These are phyloP conservation scores for Mariannaea sp. DNA, from an alignment of 2,329 filamentous ascomycete genomes.

Conservation along the genomic window DNA sequence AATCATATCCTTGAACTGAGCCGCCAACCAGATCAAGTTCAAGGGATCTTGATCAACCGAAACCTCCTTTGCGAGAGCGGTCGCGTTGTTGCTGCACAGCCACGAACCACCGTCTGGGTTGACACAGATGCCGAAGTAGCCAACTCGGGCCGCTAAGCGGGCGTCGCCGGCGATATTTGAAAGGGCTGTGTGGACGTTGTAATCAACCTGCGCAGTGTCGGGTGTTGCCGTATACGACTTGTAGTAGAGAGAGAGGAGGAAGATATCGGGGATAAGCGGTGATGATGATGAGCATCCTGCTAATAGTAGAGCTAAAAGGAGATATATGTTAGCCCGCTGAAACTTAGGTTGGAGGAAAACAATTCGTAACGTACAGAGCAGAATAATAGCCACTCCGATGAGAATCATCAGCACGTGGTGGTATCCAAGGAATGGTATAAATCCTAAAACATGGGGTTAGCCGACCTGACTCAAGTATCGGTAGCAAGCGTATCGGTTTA, in stretches of 20 bases:
- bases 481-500: slow-evolving; percentile 34
- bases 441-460: slow-evolving; percentile 51
- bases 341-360: neutral
- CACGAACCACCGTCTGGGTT: slow-evolving; percentile 88
- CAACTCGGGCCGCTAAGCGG: slow-evolving; percentile 85
- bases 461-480: slow-evolving; percentile 6
- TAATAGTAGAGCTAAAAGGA: slow-evolving; percentile 76
- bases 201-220: slow-evolving; percentile 86
- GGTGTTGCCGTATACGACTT: slow-evolving; percentile 81
- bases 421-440: slow-evolving; percentile 71
- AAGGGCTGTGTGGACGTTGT: slow-evolving; percentile 83
- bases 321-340: slow-evolving; percentile 16
- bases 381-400: slow-evolving; percentile 89
- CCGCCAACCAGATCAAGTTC: slow-evolving; percentile 95
- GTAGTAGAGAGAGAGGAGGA: slow-evolving; percentile 98
- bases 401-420: slow-evolving; percentile 96
- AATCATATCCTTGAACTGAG: slow-evolving; percentile 97
- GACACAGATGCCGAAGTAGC: slow-evolving; percentile 97
- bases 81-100: slow-evolving; percentile 97
- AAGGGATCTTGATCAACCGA: slow-evolving; percentile 91
- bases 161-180: slow-evolving; percentile 87
- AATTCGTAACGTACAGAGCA: slow-evolving; percentile 75
- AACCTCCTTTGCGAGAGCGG: slow-evolving; percentile 86
- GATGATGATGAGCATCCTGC: slow-evolving; percentile 97
- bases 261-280: slow-evolving; percentile 92